Evolutionary conservation across 2,329 filamentous ascomycete species (phyloP).

Genomic region (Colletotrichum lindemuthianum): DNA sequence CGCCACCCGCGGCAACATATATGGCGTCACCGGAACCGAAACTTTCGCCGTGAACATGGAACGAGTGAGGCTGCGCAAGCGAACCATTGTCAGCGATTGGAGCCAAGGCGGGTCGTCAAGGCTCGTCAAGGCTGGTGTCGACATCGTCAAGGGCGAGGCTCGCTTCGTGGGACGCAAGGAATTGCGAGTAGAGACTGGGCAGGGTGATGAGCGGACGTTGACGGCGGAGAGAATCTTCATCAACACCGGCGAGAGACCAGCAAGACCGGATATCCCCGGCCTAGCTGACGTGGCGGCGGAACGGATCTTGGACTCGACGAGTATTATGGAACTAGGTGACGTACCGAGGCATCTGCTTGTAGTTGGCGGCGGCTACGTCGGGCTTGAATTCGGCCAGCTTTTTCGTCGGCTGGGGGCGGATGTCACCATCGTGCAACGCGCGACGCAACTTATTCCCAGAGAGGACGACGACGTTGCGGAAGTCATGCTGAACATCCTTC

Average conservation of each 20-base stretch:
- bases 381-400: conserved; percentile 63
- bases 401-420: conserved; percentile 59
- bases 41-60: conserved; percentile 56
- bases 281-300: conserved; percentile 47
- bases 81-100: conserved; percentile 62
- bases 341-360: conserved; percentile 61
- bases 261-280: conserved; percentile 49
- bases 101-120: conserved; percentile 57
- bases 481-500: conserved; percentile 52
- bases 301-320: conserved; percentile 57
- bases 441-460: conserved; percentile 51
- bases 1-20: conserved; percentile 52
- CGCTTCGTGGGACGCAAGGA: conserved; percentile 53
- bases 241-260: conserved; percentile 56
- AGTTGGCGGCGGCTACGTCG: conserved; percentile 63
- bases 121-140: conserved; percentile 51
- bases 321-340: conserved; percentile 55
- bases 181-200: conserved; percentile 46
- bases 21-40: conserved; percentile 52
- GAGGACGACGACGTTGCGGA: conserved; percentile 61
- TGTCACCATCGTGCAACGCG: conserved; percentile 59
- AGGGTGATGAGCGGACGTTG: conserved; percentile 46
- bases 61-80: conserved; percentile 61
- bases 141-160: conserved; percentile 57
- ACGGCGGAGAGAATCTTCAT: conserved; percentile 56